These are phyloP conservation scores for Sporothrix dimorphospora DNA, from an alignment of 2,329 filamentous ascomycete genomes.

Conservation along the genomic window DNA sequence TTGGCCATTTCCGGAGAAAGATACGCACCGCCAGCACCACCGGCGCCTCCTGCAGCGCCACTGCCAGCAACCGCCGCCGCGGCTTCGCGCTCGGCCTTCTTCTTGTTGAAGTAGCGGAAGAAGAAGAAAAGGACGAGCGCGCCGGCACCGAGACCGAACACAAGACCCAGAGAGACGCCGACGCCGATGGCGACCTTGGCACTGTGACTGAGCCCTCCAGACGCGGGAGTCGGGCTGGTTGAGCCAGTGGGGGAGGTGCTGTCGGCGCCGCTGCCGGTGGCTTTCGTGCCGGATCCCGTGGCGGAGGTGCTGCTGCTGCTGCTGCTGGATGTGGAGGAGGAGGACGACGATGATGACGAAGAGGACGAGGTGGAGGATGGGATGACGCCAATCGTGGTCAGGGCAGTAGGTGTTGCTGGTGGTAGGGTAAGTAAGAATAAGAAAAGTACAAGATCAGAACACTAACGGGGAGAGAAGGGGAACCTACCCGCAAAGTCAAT, in stretches of 20 bases:
- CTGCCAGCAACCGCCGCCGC: conserved; percentile 4
- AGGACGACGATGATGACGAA: background rate
- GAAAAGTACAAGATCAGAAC: background rate
- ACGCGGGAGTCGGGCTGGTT: background rate
- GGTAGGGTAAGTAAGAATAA: background rate
- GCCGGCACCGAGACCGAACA: conserved; percentile 13
- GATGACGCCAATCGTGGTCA: conserved; percentile 35
- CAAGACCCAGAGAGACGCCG: conserved; percentile 2
- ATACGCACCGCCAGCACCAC: background rate
- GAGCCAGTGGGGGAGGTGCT: background rate
- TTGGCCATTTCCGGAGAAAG: conserved; percentile 1
- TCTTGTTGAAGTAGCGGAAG: conserved; percentile 20
- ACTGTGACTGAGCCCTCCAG: conserved; percentile 5
- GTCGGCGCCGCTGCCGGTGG: conserved; percentile 14
- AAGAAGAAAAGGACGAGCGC: conserved; percentile 18
- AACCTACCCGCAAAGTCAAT: conserved; percentile 32
- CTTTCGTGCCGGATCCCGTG: background rate
- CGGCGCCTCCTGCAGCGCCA: background rate
- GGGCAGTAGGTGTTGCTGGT: conserved; percentile 30
- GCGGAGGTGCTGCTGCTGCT: background rate
- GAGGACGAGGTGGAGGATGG: conserved; percentile 23
- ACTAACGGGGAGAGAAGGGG: background rate
- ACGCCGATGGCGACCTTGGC: conserved; percentile 28
- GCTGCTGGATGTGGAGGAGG: background rate
- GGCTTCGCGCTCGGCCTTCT: background rate